Evolutionary conservation across 1,284 basidiomycete genomes (phyloP).

Genomic region (Agaricales sp.): DNA sequence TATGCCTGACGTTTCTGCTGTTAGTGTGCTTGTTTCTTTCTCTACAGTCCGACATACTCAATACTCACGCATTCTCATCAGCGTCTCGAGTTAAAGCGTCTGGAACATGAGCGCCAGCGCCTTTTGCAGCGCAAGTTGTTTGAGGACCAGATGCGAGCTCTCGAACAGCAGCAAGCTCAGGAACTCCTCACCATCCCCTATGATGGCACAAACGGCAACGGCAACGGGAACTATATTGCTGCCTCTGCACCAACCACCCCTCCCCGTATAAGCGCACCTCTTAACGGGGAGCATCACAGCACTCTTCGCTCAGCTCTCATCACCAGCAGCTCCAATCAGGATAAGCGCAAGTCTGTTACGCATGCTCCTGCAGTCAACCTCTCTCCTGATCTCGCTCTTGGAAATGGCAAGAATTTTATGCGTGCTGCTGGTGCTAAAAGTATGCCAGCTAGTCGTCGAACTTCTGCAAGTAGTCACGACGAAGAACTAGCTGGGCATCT

Average conservation of each 20-base stretch:
- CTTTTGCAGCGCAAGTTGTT: constrained; percentile 79
- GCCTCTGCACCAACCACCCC: constrained; percentile 78
- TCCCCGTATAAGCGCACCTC: constrained; percentile 59
- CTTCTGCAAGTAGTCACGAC: constrained; percentile 70
- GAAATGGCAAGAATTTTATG: constrained; percentile 42
- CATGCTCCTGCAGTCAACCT: constrained; percentile 67
- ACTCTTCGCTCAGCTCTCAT: constrained; percentile 33
- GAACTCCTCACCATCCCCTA: constrained; percentile 67
- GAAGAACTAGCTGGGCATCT: constrained; percentile 70
- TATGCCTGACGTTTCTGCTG: constrained; percentile 71
- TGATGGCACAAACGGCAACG: constrained; percentile 33
- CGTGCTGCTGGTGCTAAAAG: constrained; percentile 71
- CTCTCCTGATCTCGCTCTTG: constrained; percentile 48
- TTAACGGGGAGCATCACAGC: constrained; percentile 39
- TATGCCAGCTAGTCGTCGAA: constrained; percentile 80
- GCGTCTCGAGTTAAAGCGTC: constrained; percentile 83
- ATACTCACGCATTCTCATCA: constrained; percentile 22
- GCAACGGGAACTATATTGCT: constrained; percentile 36
- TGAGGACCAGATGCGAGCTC: constrained; percentile 86
- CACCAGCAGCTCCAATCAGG: constrained; percentile 46
- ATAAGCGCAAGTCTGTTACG: constrained; percentile 81
- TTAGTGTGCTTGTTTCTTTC: constrained; percentile 29
- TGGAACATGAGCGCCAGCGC: constrained; percentile 86
- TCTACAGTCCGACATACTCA: constrained; percentile 4
- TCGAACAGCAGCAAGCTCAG: constrained; percentile 87